Conservation (phyloP, 495 filamentous ascomycete species). For the Pyrenopolyporus hunteri region DNA sequence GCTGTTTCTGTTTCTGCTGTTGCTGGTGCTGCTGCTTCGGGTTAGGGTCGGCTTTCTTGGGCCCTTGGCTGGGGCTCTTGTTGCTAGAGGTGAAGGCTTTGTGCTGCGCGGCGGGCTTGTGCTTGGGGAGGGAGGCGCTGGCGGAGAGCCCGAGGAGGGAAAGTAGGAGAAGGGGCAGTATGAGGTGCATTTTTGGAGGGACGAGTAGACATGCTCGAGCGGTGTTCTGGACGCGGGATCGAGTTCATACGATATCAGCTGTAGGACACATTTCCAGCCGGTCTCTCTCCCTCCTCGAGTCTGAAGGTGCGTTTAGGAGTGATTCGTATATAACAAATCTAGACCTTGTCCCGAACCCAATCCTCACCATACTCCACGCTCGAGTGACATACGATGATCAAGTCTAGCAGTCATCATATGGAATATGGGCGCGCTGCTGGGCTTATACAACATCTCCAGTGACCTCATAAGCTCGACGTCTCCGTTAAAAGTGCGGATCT, state of each 20-base stretch:
- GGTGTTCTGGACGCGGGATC: neutral
- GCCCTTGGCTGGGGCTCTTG: neutral
- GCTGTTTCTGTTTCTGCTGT: conserved; percentile 1
- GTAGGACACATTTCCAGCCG: neutral
- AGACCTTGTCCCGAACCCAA: neutral
- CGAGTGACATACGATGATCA: neutral
- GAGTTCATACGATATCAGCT: neutral
- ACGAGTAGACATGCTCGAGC: conserved; percentile 3
- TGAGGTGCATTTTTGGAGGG: conserved; percentile 10
- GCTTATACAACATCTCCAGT: neutral
- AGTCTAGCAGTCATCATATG: neutral
- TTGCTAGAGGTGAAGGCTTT: neutral
- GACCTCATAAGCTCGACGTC: neutral
- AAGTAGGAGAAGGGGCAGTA: conserved; percentile 8
- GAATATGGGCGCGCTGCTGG: neutral
- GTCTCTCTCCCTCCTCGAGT: neutral
- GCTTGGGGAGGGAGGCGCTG: neutral
- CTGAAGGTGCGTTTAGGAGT: neutral
- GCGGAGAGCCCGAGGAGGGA: neutral
- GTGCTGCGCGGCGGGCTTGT: neutral
- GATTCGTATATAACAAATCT: neutral
- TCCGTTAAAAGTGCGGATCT: neutral
- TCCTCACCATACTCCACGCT: neutral
- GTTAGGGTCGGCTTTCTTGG: neutral
- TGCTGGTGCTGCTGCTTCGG: conserved; percentile 17